Evolutionary conservation across 192 early-diverging fungal genomes (phyloP), one percentile per base, ranked within the genome.

Genomic region (Coemansia sp.): DNA sequence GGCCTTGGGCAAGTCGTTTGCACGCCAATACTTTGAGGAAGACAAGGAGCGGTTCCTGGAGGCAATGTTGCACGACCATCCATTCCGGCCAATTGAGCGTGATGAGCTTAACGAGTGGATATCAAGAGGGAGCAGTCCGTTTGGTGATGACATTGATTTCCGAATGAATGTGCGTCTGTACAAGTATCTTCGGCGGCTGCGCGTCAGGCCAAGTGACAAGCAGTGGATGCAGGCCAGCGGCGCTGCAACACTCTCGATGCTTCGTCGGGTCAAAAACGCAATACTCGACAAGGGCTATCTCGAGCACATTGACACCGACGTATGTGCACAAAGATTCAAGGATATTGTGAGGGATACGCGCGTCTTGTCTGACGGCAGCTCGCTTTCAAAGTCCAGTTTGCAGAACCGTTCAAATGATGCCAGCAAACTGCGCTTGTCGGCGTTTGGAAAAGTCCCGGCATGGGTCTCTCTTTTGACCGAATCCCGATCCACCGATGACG

Each of bases 41-140:
- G 59, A 49, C 32, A 68, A 70, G 26, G 19, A 41, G 15, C 46
- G 51, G 37, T 73, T 73, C 52, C 48, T 81, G 43, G 65, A 73
- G 55, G 78, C 78, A n/a, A 76, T 81, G 73, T 41, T 81, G 57
- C 67, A 72, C 64, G 70, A 81, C 56, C 78, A 81, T 56, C 78
- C 78, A 41, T 81, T 81, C 64, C 62, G 78, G 45, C 78, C 78
- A 10, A 48, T 81, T 11, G 54, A 52, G 18, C 78, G 78, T 57
- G 70, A 76, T 4, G 73, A 81, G 59, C 47, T 76, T 12, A 72
- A 73, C 37, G 70, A 70, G 42, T 81, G 78, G 78, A 75, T 65
- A 0, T 11, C 42, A 0, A 59, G 61, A 10, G 73, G 63, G n/a
- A 45, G 60, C 65, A 67, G 78, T 6, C 73, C 78, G 13, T 75